phyloP scores from a whole-genome alignment of 306 rosid species.

The Medicago lupulina region DNA sequence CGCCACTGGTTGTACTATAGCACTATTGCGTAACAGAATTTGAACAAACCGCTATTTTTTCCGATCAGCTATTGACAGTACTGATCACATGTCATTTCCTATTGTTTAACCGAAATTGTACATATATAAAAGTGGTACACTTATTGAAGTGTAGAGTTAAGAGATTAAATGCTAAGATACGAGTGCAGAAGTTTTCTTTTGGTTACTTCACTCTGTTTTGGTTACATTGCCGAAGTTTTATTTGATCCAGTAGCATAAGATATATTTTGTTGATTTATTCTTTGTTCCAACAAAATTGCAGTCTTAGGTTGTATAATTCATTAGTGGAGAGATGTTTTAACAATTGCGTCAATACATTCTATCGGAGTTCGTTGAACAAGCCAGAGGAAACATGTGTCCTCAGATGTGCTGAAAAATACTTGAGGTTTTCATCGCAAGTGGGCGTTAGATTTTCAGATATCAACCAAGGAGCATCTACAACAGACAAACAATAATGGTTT shows the following conservation, averaged over 20 bases:
- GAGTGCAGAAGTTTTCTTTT: not conserved
- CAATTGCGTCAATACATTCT: conserved; percentile 50
- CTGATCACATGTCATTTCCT: not conserved
- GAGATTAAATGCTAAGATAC: not conserved
- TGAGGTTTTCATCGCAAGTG: conserved; percentile 47
- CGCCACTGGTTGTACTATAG: no score
- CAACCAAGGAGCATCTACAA: conserved; percentile 40
- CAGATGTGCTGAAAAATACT: conserved; percentile 54
- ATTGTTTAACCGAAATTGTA: not conserved
- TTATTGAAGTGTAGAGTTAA: conserved; percentile 28
- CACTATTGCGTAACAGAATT: no score
- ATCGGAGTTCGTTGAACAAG: conserved; percentile 48
- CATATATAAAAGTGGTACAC: not conserved
- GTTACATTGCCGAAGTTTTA: not conserved
- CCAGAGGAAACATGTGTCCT: conserved; percentile 56
- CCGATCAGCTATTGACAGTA: no score
- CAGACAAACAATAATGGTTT: conserved; percentile 21
- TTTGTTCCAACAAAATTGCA: conserved; percentile 46
- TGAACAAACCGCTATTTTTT: no score
- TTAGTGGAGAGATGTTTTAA: conserved; percentile 54
- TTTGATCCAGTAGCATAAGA: conserved; percentile 10
- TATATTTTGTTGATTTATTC: conserved; percentile 39
- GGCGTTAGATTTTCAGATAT: conserved; percentile 50
- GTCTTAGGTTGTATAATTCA: conserved; percentile 56
- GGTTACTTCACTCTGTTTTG: no score